Evolutionary conservation across 1,139 yeast species (phyloP), one percentile per base, ranked within the genome.

Genomic region (Zygosaccharomyces sapae): DNA sequence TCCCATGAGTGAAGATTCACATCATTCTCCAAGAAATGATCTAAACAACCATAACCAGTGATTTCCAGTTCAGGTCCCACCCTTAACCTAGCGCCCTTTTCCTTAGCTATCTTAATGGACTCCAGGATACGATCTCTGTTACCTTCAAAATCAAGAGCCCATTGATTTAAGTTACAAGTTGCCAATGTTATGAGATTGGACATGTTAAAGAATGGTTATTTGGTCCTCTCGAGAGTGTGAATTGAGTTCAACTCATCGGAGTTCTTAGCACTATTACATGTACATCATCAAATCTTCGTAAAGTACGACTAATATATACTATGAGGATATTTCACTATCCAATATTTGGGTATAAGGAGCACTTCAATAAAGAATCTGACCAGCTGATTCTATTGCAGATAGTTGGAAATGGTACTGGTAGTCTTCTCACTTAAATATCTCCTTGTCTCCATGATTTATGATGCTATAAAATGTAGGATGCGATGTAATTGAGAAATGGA

Each of bases 71-170:
- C 99, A 1, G 98, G 98, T 1, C 99, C 99, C 16, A 94, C 96
- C 63, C 99, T 77, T 47, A 94, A 75, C 33, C 75, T 73, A 0
- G 99, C 95, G 7, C 89, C 88, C 51, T 72, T 75, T 19, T 69
- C 66, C 62, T 90, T 90, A 46, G 98, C 96, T 46, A 78, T 74
- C 31, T 66, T 66, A 60, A 94, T 90, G 51, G 95, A 84, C 61
- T 84, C 83, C 33, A 92, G 62, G 57, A 94, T 92, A 47, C 99
- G 73, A 62, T 89, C 96, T 48, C 96, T 77, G 67, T 94, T 94
- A 5, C 98, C 99, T 66, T 90, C 97, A 68, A 88, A 94, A 68
- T 94, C 99, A 52, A 94, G 74, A 0, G 98, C 96, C 99, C 99
- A 94, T 77, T 94, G 99, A 69, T 94, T 94, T 56, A 94, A 76